Conservation (phyloP, 345 rosid species). For the Microcos paniculata region DNA sequence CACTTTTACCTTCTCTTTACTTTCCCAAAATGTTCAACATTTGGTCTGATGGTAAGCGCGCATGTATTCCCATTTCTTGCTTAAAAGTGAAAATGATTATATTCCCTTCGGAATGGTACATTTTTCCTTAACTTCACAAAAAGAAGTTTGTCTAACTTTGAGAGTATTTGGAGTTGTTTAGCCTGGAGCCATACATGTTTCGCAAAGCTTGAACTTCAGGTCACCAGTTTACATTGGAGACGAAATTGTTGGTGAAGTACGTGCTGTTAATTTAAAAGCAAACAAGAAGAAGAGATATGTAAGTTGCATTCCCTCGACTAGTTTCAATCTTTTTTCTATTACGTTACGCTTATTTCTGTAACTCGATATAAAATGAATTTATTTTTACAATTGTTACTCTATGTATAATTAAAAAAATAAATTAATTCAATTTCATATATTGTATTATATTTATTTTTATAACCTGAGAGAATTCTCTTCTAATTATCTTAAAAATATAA, state of each 20-base stretch:
- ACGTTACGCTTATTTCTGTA: too few species aligned
- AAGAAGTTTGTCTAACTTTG: background rate
- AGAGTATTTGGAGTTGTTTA: slow-evolving; percentile 18
- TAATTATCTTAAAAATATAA: too few species aligned
- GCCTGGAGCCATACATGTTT: slow-evolving; percentile 88
- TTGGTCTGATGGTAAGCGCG: background rate
- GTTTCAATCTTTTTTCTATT: background rate
- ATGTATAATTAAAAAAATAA: too few species aligned
- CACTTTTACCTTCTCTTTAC: background rate
- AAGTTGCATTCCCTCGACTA: slow-evolving; percentile 34
- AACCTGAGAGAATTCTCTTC: too few species aligned
- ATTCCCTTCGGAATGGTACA: too few species aligned
- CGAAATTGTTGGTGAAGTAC: slow-evolving; percentile 52
- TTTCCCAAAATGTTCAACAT: background rate
- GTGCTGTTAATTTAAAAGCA: slow-evolving; percentile 53
- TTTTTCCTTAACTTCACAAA: background rate
- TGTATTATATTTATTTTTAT: too few species aligned
- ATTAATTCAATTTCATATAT: too few species aligned
- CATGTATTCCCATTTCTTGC: background rate
- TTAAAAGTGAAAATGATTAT: too few species aligned
- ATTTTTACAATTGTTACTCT: too few species aligned
- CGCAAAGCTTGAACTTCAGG: slow-evolving; percentile 78
- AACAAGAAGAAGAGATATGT: slow-evolving; percentile 59
- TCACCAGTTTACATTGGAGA: slow-evolving; percentile 75
- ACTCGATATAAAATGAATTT: too few species aligned